phyloP scores from a whole-genome alignment of 2,329 filamentous ascomycete species.

The Ophiostoma piceae region DNA sequence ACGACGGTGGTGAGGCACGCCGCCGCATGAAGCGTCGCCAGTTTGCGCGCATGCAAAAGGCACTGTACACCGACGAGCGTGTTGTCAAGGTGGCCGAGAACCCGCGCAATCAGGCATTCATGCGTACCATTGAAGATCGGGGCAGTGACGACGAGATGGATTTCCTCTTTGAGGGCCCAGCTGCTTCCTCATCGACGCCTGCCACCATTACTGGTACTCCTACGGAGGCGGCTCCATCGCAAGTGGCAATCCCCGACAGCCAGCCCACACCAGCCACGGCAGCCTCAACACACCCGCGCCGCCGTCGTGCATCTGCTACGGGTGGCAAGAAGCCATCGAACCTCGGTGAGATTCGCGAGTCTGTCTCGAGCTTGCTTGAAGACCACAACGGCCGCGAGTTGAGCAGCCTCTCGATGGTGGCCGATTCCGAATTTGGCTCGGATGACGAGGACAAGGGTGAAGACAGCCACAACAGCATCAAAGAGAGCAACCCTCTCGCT shows the following conservation, averaged over 20 bases:
- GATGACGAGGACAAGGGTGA: conserved; percentile 51
- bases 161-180: conserved; percentile 50
- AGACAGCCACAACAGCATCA: conserved; percentile 40
- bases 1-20: conserved; percentile 74
- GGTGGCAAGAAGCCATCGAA: conserved; percentile 63
- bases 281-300: conserved; percentile 30
- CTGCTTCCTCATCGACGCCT: background rate
- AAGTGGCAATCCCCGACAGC: conserved; percentile 25
- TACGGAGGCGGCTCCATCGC: conserved; percentile 16
- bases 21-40: conserved; percentile 78
- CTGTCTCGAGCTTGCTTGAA: conserved; percentile 77
- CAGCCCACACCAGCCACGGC: conserved; percentile 18
- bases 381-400: conserved; percentile 43
- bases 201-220: conserved; percentile 31
- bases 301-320: conserved; percentile 50
- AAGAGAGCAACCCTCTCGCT: conserved; percentile 8
- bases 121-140: conserved; percentile 81
- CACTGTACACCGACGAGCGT: conserved; percentile 80
- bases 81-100: conserved; percentile 86
- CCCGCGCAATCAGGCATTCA: conserved; percentile 82
- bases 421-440: conserved; percentile 39
- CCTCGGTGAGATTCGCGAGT: conserved; percentile 75
- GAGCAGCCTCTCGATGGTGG: conserved; percentile 42
- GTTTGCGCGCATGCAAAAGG: conserved; percentile 86
- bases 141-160: conserved; percentile 72